Evolutionary conservation across 495 filamentous ascomycete genomes (phyloP).

Genomic region (Umbilicaria muhlenbergii): DNA sequence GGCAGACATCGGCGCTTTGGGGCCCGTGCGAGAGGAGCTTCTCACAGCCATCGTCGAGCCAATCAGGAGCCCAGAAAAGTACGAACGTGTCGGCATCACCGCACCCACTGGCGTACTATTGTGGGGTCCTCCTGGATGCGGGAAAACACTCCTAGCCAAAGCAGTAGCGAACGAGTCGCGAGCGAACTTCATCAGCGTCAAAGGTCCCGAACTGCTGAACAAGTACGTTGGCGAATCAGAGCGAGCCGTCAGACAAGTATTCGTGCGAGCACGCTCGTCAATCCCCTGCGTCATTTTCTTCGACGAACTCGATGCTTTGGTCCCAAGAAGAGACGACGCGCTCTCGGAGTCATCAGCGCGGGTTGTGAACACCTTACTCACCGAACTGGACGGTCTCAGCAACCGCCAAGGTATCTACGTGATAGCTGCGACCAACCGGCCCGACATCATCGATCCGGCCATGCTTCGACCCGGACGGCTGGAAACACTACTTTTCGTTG

Average conservation of each 20-base stretch:
- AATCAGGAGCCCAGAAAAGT: conserved; percentile 72
- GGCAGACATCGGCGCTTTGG: conserved; percentile 79
- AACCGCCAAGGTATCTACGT: conserved; percentile 82
- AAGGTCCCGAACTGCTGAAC: conserved; percentile 85
- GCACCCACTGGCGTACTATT: conserved; percentile 84
- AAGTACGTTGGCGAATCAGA: conserved; percentile 96
- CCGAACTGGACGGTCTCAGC: conserved; percentile 79
- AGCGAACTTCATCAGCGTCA: conserved; percentile 96
- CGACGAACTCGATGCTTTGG: conserved; percentile 88
- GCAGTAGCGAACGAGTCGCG: conserved; percentile 89
- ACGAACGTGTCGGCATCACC: conserved; percentile 66
- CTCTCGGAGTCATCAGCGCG: conserved; percentile 70
- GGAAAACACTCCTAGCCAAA: conserved; percentile 92
- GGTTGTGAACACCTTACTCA: conserved; percentile 93
- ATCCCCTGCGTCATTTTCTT: conserved; percentile 95
- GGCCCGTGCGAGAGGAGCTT: conserved; percentile 64
- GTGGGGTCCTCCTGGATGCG: conserved; percentile 94
- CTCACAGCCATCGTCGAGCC: conserved; percentile 82
- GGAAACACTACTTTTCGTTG: conserved; percentile 80
- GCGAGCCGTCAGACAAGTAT: conserved; percentile 82
- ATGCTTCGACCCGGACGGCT: conserved; percentile 88
- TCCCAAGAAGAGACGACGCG: conserved; percentile 67
- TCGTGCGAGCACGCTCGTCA: conserved; percentile 70
- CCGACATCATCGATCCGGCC: conserved; percentile 91
- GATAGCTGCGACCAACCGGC: conserved; percentile 85